phyloP scores from a whole-genome alignment of 306 rosid genomes.

The Castanospermum australe region DNA sequence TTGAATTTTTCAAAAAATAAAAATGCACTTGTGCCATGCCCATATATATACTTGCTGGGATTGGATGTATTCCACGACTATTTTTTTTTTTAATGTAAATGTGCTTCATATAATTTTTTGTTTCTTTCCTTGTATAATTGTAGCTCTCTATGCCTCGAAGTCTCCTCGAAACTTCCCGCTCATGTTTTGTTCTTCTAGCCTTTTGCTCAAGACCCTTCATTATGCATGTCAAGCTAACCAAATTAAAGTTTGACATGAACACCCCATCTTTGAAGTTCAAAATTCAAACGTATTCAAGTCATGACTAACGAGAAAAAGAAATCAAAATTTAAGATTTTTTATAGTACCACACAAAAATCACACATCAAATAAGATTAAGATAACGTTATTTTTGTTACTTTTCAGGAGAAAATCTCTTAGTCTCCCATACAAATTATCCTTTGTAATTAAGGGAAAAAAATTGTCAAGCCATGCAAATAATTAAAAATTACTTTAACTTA shows the following conservation, averaged over 20 bases:
- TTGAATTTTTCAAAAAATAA: no score
- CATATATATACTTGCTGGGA: no score
- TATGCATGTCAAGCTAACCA: slow-evolving; percentile 10
- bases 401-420: background rate
- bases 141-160: no score
- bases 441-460: background rate
- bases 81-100: no score
- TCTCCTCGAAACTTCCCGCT: background rate
- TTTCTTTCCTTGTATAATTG: no score
- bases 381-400: no score
- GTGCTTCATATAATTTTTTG: no score
- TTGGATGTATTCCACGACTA: no score
- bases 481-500: no score
- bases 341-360: background rate
- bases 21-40: no score
- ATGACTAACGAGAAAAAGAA: background rate
- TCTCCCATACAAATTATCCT: background rate
- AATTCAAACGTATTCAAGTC: slow-evolving; percentile 14
- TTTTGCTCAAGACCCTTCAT: background rate
- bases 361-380: no score
- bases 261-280: slow-evolving; percentile 18
- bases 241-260: slow-evolving; percentile 29
- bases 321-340: background rate
- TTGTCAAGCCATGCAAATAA: background rate
- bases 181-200: background rate